A percentile compares a stretch with the other conserved stretches of the same genome.
Evolutionary conservation across 768 basidiomycete genomes (phyloP).

Genomic region (Roridomyces roridus): DNA sequence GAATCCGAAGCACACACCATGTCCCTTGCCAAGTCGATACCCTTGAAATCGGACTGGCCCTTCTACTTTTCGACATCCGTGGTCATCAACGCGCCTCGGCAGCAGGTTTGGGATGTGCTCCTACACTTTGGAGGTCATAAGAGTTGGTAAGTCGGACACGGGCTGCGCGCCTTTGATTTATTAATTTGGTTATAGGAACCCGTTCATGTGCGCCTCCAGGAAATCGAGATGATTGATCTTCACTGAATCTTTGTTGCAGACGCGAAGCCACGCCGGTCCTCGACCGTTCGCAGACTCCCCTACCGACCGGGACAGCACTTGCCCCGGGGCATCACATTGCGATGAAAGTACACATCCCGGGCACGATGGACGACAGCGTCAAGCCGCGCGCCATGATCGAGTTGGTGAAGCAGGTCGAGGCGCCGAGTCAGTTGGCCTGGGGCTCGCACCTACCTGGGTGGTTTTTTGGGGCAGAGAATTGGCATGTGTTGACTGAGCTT

Average conservation of each 20-base stretch:
- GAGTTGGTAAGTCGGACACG: neutral
- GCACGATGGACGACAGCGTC: conserved; percentile 15
- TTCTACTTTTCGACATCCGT: conserved; percentile 6
- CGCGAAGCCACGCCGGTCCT: conserved; percentile 1
- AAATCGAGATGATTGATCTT: neutral
- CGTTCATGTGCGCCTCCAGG: neutral
- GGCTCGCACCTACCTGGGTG: conserved; percentile 5
- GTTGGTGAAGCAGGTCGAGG: conserved; percentile 1
- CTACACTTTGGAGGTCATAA: neutral
- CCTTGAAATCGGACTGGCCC: conserved; percentile 8
- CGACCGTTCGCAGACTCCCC: conserved; percentile 4
- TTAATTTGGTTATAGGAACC: neutral
- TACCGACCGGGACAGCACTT: neutral
- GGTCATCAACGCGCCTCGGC: conserved; percentile 6
- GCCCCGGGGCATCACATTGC: neutral
- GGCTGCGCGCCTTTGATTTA: neutral
- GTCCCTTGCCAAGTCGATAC: neutral
- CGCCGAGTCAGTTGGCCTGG: conserved; percentile 4
- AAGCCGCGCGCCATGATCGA: conserved; percentile 12
- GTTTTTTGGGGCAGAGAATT: conserved; percentile 9
- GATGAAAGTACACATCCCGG: conserved; percentile 11
- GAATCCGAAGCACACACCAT: too few relatives aligned
- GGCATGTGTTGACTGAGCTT: conserved; percentile 14
- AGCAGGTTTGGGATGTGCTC: conserved; percentile 11
- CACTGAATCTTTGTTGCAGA: neutral